phyloP scores from a whole-genome alignment of 345 rosid species.

The Conringia planisiliqua region DNA sequence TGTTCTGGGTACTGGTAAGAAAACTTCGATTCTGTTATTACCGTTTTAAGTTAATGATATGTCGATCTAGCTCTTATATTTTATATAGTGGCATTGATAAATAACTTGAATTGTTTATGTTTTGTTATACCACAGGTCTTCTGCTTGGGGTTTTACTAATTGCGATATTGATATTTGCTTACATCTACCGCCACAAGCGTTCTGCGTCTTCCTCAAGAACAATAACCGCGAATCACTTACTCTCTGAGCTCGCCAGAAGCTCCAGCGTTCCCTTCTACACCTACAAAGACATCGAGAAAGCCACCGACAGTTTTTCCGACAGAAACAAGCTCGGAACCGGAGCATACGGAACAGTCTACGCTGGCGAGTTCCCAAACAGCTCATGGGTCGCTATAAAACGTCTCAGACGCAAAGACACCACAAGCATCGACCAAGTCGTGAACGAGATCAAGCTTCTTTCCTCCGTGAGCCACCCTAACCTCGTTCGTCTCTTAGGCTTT shows the following conservation, averaged over 20 bases:
- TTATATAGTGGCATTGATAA: neutral
- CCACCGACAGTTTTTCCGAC: conserved; percentile 65
- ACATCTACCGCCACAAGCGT: conserved; percentile 34
- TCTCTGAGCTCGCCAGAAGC: conserved; percentile 36
- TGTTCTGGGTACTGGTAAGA: conserved; percentile 19
- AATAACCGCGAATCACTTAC: conserved; percentile 54
- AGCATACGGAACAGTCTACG: conserved; percentile 86
- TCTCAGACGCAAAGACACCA: conserved; percentile 48
- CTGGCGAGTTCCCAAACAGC: conserved; percentile 58
- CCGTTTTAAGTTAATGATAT: neutral
- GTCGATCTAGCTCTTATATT: neutral
- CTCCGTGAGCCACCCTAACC: conserved; percentile 70
- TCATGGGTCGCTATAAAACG: conserved; percentile 75
- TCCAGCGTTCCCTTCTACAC: conserved; percentile 58
- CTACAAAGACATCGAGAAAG: conserved; percentile 71
- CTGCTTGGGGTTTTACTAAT: conserved; percentile 42
- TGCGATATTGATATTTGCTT: conserved; percentile 34
- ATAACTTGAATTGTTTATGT: neutral
- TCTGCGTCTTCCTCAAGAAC: conserved; percentile 37
- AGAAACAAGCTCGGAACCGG: conserved; percentile 78
- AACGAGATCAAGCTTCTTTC: conserved; percentile 90
- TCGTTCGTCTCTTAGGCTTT: conserved; percentile 78
- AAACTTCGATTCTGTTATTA: neutral
- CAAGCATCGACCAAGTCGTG: conserved; percentile 59
- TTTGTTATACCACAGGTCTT: conserved; percentile 34